These are phyloP conservation scores for Oryza meridionalis DNA, from an alignment of 176 grass and related monocot genomes.

Conservation along the genomic window DNA sequence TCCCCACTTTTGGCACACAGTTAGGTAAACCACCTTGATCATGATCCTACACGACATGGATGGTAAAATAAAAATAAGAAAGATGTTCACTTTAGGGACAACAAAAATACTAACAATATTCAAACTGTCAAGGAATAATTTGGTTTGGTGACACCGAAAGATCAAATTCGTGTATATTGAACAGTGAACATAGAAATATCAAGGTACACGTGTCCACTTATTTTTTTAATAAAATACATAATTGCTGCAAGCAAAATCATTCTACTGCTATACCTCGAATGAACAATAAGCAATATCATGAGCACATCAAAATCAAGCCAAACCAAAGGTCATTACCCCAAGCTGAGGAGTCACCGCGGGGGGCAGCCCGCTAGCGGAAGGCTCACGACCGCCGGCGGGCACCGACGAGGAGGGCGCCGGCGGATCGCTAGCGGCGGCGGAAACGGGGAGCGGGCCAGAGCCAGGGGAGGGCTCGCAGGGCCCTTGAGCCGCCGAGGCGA, in stretches of 20 bases:
- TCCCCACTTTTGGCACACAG: conserved; percentile 13
- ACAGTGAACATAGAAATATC: no score
- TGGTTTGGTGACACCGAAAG: neutral
- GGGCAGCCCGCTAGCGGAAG: neutral
- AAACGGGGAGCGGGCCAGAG: neutral
- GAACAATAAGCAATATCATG: neutral
- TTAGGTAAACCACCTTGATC: neutral
- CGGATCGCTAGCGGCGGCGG: neutral
- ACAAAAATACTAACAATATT: neutral
- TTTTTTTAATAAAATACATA: no score
- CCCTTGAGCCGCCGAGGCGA: neutral
- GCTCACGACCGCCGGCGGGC: neutral
- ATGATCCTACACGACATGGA: neutral
- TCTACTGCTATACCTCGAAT: neutral
- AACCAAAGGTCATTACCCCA: neutral
- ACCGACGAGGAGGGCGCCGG: neutral
- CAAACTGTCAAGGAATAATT: neutral
- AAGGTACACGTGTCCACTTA: no score
- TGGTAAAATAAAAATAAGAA: neutral
- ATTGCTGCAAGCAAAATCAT: neutral
- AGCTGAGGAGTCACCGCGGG: neutral
- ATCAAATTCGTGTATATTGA: neutral
- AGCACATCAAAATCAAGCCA: neutral
- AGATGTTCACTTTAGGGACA: neutral
- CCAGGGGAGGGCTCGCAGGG: neutral